Evolutionary conservation across 352 stramenopile genomes (phyloP).

Genomic region (Globisporangium emineosum): DNA sequence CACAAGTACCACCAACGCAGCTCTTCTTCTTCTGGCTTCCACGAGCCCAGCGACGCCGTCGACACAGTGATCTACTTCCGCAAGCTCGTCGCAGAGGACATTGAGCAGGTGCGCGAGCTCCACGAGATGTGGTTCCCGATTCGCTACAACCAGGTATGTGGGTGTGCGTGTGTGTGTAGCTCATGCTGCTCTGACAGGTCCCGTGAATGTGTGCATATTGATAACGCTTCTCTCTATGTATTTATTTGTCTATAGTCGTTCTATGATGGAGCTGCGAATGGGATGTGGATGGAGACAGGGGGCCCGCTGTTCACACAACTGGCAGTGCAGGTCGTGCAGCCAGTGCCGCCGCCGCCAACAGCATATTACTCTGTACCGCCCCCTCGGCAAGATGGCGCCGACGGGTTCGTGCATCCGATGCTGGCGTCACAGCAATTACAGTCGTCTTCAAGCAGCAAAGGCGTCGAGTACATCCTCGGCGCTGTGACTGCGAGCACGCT

Average conservation of each 20-base stretch:
- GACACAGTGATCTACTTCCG: constrained; percentile 66
- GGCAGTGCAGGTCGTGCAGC: constrained; percentile 51
- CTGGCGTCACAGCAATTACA: constrained; percentile 1
- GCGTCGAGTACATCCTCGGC: constrained; percentile 67
- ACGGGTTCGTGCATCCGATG: background rate
- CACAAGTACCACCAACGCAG: background rate
- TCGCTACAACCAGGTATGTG: constrained; percentile 86
- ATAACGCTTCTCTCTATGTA: background rate
- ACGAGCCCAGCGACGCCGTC: background rate
- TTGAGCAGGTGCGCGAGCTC: constrained; percentile 87
- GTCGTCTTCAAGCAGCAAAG: background rate
- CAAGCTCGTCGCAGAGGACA: constrained; percentile 75
- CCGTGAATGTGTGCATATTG: background rate
- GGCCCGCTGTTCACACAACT: constrained; percentile 89
- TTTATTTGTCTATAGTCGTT: constrained; percentile 62
- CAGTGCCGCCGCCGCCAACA: constrained; percentile 9
- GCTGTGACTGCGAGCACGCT: constrained; percentile 89
- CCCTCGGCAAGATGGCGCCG: background rate
- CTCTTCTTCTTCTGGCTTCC: background rate
- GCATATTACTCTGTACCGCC: constrained; percentile 10
- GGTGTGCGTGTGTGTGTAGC: background rate
- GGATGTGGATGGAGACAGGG: constrained; percentile 84
- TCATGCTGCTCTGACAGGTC: background rate
- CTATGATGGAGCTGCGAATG: constrained; percentile 89
- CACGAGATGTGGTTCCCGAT: constrained; percentile 98